Evolutionary conservation across 2,329 filamentous ascomycete species (phyloP).

Genomic region (Claviceps monticola): DNA sequence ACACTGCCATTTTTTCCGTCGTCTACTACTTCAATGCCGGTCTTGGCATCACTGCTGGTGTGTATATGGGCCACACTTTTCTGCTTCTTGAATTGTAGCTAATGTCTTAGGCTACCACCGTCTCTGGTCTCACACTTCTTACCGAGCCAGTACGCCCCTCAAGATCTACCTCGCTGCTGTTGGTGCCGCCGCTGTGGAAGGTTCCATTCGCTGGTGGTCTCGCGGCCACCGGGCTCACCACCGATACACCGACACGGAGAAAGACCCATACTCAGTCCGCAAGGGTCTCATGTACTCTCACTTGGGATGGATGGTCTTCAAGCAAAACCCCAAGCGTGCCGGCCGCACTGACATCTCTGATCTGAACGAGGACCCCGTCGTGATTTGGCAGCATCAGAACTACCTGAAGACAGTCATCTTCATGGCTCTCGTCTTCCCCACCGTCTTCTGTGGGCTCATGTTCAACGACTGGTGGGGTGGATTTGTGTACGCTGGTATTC

Average conservation of each 20-base stretch:
- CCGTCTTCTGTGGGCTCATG: conserved; percentile 58
- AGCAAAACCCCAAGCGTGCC: conserved; percentile 82
- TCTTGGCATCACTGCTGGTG: conserved; percentile 66
- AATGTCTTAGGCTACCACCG: conserved; percentile 35
- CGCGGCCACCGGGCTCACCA: conserved; percentile 79
- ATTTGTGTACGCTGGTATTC: conserved; percentile 72
- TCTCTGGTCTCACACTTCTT: conserved; percentile 76
- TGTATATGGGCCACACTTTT: conserved; percentile 12
- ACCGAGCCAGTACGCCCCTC: conserved; percentile 62
- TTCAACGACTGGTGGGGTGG: conserved; percentile 76
- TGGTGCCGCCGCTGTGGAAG: conserved; percentile 71
- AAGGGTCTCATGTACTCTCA: conserved; percentile 71
- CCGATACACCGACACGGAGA: conserved; percentile 83
- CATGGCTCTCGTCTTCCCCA: conserved; percentile 68
- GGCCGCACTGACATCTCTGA: conserved; percentile 82
- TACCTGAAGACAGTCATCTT: conserved; percentile 67
- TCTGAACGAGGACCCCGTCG: conserved; percentile 72
- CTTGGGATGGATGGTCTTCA: conserved; percentile 85
- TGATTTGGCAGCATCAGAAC: conserved; percentile 78
- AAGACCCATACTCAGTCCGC: conserved; percentile 82
- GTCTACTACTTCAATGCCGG: conserved; percentile 75
- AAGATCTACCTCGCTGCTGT: conserved; percentile 72
- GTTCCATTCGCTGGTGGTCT: conserved; percentile 81
- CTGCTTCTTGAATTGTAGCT: not conserved
- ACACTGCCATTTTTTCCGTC: conserved; percentile 62